Percentiles rank a stretch among this genome's conserved stretches.
These are phyloP conservation scores for Euryodendron excelsum DNA, from an alignment of 148 eudicot genomes.

Conservation along the genomic window DNA sequence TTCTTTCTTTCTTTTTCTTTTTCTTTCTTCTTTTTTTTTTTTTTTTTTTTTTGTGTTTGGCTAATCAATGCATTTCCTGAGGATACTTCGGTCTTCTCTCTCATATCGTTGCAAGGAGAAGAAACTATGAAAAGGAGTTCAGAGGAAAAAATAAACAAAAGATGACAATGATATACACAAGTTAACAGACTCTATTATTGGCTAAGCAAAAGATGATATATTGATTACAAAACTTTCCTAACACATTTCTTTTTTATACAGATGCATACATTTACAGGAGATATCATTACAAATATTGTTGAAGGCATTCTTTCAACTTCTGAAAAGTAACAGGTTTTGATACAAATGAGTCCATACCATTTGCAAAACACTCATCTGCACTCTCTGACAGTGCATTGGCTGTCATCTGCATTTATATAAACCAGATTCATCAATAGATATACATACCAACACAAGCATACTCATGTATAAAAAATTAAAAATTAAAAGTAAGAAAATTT, in stretches of 20 bases:
- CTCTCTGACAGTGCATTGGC: slow-evolving; percentile 89
- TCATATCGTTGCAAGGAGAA: no score
- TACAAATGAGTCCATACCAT: slow-evolving; percentile 93
- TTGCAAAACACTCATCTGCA: slow-evolving; percentile 82
- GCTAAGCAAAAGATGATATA: slow-evolving; percentile 24
- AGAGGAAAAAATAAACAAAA: no score
- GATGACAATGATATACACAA: no score
- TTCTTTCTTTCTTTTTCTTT: no score
- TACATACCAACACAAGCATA: background rate
- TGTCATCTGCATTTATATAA: slow-evolving; percentile 67
- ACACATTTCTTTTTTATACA: slow-evolving; percentile 49
- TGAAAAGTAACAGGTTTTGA: slow-evolving; percentile 88
- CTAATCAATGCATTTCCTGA: no score
- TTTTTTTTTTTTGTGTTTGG: no score
- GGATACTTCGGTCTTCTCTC: no score
- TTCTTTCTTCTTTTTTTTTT: no score
- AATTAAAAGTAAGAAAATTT: background rate
- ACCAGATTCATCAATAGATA: background rate
- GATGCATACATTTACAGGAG: slow-evolving; percentile 48
- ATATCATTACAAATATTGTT: slow-evolving; percentile 44
- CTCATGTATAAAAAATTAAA: no score
- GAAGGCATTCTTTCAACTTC: slow-evolving; percentile 74
- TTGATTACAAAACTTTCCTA: slow-evolving; percentile 76
- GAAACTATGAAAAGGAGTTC: no score
- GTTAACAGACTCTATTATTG: background rate